These are phyloP conservation scores for Erythrophleum fordii DNA, from an alignment of 306 rosid species.

Conservation along the genomic window DNA sequence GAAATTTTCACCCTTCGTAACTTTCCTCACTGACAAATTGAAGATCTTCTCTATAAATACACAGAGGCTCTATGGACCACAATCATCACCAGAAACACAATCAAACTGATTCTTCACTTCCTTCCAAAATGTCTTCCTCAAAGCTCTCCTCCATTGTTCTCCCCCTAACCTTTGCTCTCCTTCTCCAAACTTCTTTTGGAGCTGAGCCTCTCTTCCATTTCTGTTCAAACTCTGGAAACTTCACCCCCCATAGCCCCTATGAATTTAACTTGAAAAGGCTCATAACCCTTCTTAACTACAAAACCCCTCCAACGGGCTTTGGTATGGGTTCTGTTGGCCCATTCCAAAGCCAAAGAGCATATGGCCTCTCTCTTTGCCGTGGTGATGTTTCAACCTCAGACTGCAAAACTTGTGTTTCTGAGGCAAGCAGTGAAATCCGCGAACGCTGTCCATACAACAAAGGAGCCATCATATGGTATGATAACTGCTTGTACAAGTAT, in stretches of 20 bases:
- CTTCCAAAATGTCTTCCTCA: conserved; percentile 28
- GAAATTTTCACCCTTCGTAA: not conserved
- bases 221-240: conserved; percentile 52
- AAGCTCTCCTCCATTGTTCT: not conserved
- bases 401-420: conserved; percentile 42
- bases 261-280: conserved; percentile 27
- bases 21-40: not conserved
- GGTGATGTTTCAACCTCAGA: conserved; percentile 41
- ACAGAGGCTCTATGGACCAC: not conserved
- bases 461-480: conserved; percentile 44
- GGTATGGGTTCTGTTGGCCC: conserved; percentile 29
- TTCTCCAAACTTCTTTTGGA: conserved; percentile 40
- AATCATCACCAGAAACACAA: not conserved
- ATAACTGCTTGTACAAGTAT: conserved; percentile 46
- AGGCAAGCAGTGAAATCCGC: conserved; percentile 33
- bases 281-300: conserved; percentile 12
- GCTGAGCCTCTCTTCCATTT: conserved; percentile 46
- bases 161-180: conserved; percentile 22
- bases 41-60: not conserved
- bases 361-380: conserved; percentile 42
- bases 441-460: conserved; percentile 39
- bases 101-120: not conserved
- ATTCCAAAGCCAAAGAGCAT: conserved; percentile 8
- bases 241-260: conserved; percentile 39
- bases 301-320: conserved; percentile 42